Evolutionary conservation across 2,329 filamentous ascomycete genomes (phyloP).

Genomic region (Talaromyces sp.): DNA sequence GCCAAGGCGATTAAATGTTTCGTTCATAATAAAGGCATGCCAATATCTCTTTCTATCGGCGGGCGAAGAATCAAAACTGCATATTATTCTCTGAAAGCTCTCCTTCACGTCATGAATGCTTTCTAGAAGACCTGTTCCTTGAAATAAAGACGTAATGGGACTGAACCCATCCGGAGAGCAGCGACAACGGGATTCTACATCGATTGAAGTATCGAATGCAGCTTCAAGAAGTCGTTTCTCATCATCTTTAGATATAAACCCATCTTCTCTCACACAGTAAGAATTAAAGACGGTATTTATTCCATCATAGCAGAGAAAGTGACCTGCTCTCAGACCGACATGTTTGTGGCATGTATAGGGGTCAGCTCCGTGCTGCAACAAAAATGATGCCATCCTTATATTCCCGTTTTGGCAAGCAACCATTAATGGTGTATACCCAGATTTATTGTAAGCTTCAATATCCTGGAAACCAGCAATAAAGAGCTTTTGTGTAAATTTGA

Average conservation of each 20-base stretch:
- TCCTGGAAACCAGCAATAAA: neutral
- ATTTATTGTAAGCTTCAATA: neutral
- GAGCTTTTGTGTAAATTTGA: neutral
- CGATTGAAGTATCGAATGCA: neutral
- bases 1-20: neutral
- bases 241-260: neutral
- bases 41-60: neutral
- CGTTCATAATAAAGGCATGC: slow-evolving; percentile 6
- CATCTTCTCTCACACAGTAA: too few species aligned
- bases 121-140: too few species aligned
- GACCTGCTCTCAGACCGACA: neutral
- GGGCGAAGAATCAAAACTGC: neutral
- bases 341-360: neutral
- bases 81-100: neutral
- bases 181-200: neutral
- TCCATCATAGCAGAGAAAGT: neutral
- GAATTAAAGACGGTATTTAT: too few species aligned
- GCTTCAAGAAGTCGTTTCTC: neutral
- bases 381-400: neutral
- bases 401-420: neutral
- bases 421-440: neutral
- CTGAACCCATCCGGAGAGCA: neutral
- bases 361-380: neutral
- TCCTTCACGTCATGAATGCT: too few species aligned
- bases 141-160: neutral